Percentiles rank a stretch among this genome's conserved stretches.
These are phyloP conservation scores for Chlorella variabilis DNA, from an alignment of 163 green algal species.

Conservation along the genomic window DNA sequence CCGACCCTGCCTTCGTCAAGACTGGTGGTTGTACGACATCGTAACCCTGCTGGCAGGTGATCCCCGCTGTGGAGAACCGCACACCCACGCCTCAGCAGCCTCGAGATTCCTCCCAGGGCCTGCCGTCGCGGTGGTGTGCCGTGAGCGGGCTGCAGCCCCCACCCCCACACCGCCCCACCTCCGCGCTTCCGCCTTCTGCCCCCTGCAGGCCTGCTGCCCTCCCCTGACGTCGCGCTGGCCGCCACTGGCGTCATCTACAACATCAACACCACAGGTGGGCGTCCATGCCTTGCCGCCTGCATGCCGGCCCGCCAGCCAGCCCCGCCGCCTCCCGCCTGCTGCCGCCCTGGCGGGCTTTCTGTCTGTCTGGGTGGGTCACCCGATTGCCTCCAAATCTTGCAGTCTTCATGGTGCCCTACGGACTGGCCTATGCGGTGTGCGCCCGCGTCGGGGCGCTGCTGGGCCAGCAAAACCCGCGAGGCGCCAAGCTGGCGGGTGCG, in stretches of 20 bases:
- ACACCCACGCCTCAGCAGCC: not conserved
- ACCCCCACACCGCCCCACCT: too few relatives aligned
- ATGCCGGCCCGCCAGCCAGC: not conserved
- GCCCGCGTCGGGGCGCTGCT: conserved; percentile 33
- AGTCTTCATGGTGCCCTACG: conserved; percentile 55
- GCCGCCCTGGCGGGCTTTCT: too few relatives aligned
- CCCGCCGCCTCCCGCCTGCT: too few relatives aligned
- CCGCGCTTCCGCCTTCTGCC: too few relatives aligned
- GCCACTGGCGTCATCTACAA: conserved; percentile 40
- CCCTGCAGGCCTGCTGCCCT: conserved; percentile 33
- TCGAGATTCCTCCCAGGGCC: too few relatives aligned
- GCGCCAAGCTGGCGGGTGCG: conserved; percentile 22
- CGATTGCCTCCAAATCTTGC: not conserved
- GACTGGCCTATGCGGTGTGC: conserved; percentile 23
- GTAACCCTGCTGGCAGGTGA: conserved; percentile 28
- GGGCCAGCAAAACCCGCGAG: not conserved
- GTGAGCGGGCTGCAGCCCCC: too few relatives aligned
- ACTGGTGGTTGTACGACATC: conserved; percentile 36
- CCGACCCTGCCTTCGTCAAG: too few relatives aligned
- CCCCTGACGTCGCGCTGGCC: conserved; percentile 43
- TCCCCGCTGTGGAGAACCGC: too few relatives aligned
- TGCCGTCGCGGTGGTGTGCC: too few relatives aligned
- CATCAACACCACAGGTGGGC: conserved; percentile 28
- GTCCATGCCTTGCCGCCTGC: not conserved
- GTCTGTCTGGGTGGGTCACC: too few relatives aligned